These are phyloP conservation scores for Crithidia mellificae DNA, from an alignment of 208 protist genomes.

Conservation along the genomic window DNA sequence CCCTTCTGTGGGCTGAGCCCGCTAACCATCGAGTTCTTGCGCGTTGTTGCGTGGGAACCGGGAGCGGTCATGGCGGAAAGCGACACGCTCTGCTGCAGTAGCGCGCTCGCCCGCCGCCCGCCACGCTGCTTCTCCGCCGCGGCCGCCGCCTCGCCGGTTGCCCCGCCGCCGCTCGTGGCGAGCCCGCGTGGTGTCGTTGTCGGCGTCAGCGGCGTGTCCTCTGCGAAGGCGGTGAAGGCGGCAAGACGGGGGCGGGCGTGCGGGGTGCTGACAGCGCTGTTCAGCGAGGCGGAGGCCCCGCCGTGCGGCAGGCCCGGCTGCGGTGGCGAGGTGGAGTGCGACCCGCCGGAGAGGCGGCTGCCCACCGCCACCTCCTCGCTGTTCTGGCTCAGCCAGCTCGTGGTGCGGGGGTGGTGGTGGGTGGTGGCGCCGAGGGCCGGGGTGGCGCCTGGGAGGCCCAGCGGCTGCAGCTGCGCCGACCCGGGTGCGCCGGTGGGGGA, in stretches of 20 bases:
- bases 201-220: slow-evolving; percentile 18
- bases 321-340: slow-evolving; percentile 19
- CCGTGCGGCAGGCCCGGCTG: slow-evolving; percentile 4
- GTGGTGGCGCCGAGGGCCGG: not conserved
- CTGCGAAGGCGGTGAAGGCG: slow-evolving; percentile 24
- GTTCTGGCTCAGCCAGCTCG: slow-evolving; percentile 20
- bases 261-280: not conserved
- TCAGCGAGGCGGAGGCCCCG: not conserved
- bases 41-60: slow-evolving; percentile 1
- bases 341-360: slow-evolving; percentile 29
- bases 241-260: slow-evolving; percentile 21
- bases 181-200: slow-evolving; percentile 15
- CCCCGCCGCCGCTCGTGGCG: not conserved
- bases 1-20: not conserved
- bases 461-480: slow-evolving; percentile 22
- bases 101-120: slow-evolving; percentile 1
- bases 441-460: slow-evolving; percentile 6
- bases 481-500: slow-evolving; percentile 5
- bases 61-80: slow-evolving; percentile 12
- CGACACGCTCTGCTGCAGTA: slow-evolving; percentile 10
- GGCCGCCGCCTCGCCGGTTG: not conserved
- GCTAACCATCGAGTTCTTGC: slow-evolving; percentile 21
- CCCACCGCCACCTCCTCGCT: slow-evolving; percentile 21
- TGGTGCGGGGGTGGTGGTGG: slow-evolving; percentile 22
- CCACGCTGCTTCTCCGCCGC: not conserved